These are phyloP conservation scores for Termitomyces sp. DNA, from an alignment of 768 basidiomycete genomes.

Conservation along the genomic window DNA sequence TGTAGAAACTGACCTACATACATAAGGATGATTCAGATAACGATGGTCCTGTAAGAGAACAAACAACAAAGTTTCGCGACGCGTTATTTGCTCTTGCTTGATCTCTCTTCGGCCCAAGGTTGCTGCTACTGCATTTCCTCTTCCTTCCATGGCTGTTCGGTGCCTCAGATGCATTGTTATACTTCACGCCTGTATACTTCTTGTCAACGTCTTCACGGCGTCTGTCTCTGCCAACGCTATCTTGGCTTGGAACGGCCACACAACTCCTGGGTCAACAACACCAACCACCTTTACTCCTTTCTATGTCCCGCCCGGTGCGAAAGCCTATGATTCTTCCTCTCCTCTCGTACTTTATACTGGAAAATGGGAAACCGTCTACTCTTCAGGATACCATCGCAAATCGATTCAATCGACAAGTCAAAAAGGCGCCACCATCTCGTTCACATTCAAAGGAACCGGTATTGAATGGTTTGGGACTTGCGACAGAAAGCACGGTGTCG, in stretches of 20 bases:
- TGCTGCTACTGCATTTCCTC: too few relatives aligned
- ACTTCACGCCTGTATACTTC: slow-evolving; percentile 8
- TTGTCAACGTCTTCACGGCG: slow-evolving; percentile 9
- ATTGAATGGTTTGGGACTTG: slow-evolving; percentile 76
- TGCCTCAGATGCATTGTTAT: slow-evolving; percentile 1
- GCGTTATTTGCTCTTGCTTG: neutral
- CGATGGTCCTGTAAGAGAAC: too few relatives aligned
- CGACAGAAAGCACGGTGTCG: slow-evolving; percentile 50
- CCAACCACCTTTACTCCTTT: slow-evolving; percentile 57
- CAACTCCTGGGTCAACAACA: slow-evolving; percentile 43
- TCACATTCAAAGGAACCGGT: slow-evolving; percentile 70
- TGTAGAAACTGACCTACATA: too few relatives aligned
- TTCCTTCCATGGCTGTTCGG: slow-evolving; percentile 11
- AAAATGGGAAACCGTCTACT: slow-evolving; percentile 53
- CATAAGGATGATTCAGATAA: too few relatives aligned
- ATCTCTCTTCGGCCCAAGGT: neutral
- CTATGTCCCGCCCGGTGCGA: slow-evolving; percentile 72
- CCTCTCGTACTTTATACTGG: slow-evolving; percentile 63
- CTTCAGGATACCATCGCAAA: slow-evolving; percentile 44
- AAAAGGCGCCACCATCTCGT: slow-evolving; percentile 44
- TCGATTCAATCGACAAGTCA: slow-evolving; percentile 49
- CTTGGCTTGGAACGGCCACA: slow-evolving; percentile 70
- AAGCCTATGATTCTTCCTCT: slow-evolving; percentile 67
- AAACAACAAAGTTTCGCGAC: neutral
- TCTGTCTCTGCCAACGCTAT: slow-evolving; percentile 24